Base-by-base conservation (phyloP, 2,329 filamentous ascomycete genomes). In the Venturia nashicola region DNA sequence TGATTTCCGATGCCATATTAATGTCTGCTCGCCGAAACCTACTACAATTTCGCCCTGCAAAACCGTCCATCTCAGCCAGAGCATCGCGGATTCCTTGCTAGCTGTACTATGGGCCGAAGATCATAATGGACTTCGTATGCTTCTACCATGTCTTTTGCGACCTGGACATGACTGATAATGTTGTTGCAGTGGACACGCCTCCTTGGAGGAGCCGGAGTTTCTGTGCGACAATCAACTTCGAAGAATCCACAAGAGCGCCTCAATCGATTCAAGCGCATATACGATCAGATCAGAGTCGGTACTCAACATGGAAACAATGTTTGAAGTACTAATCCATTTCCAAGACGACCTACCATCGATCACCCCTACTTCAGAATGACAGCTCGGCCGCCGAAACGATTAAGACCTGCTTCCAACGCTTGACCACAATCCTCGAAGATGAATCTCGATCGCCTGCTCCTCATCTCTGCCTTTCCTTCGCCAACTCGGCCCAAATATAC, bases 381-480 rank as follows among this genome's bases (percentile, higher is more conserved):
- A 76, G 78, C 59, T 76, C 79, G 55, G 78, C 82, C 32, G 72
- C 81, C 57, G 75, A 74, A 18, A 74, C 72, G 72, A 81, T 84
- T 65, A 78, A 80, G 64, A 75, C 75, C 65, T 80, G 77, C 66
- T 78, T 87, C 66, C 79, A 83, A 66, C 79, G 81, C 60, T 74
- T 87, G 34, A 83, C 82, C 65, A 77, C 79, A 68, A 87, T 96
- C 70, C 86, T 97, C 67, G 87, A 85, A 76, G 91, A 97, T 77
- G 93, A 97, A 77, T 90, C 89, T 66, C 88, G 91, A 68, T 86
- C 91, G 54, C 91, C 92, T 5, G 83, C 91, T 34, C 93, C 93
- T 7, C 93, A 97, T 75, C 89, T 92, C 4, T 99, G 94, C 77
- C 89, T 97, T 44, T 83, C 87, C 70, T 97, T 93, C 76, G 89